Base-by-base conservation (phyloP, 768 basidiomycete genomes). In the Coprinopsis marcescibilis region DNA sequence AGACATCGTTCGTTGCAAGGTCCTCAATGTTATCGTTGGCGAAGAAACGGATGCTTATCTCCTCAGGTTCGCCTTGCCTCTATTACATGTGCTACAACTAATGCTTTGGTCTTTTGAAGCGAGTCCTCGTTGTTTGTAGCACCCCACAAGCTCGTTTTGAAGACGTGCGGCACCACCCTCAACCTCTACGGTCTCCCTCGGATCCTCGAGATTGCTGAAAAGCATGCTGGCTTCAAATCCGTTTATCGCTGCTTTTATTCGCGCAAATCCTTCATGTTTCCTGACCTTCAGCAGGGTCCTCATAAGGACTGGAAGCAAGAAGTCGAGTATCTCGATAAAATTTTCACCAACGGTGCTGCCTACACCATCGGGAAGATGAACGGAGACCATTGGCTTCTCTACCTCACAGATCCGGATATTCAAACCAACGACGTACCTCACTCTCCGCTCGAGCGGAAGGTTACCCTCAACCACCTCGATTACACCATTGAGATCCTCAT, bases 241-340 rank as follows among this genome's bases (percentile, higher is more conserved):
- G 89, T 97, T 25, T 80, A 91, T 65, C 81, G 91, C 51, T 92
- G 89, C 66, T 99, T 98, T 73, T 99, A 98, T 70, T 96, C 93
- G 33, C 84, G 95, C 56, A 99, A 98, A 68, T 86, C 88, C 5
- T 99, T 98, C 78, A 97, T 98, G 88, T 99, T 97, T 66, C 96
- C 96, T 6, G 96, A 99, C 64, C 81, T 89, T 19, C 96, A 99
- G 61, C 70, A 71, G 17, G 94, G 92, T 3, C 94, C 93, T 13
- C 96, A 99, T 67, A 75, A 81, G 47, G 89, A 92, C 58, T 99
- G 96, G 96, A 80, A 80, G 49, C 78, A 88, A 47, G 96, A 99
- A 68, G 87, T 98, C 58, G 79, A 82, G 48, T 98, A 82, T 61
- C 74, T 99, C 42, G 95, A 99, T 60, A 78, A 79, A 51, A 83